Base-by-base conservation (phyloP, 768 basidiomycete genomes). In the Mycena maculata region DNA sequence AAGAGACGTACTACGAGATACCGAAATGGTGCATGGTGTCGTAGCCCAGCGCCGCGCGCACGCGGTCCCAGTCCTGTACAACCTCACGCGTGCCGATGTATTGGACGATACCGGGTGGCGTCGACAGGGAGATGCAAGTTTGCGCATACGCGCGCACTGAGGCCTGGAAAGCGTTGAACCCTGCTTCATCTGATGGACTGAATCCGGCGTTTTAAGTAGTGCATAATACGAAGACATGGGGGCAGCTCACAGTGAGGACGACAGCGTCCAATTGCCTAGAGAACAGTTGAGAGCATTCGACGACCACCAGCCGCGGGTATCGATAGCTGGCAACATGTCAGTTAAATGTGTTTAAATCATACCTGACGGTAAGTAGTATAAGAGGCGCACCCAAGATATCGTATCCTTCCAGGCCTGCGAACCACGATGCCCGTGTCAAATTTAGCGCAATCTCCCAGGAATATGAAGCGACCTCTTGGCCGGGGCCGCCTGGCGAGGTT, bases 281-380 rank as follows among this genome's bases (percentile, higher is more conserved):
- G 55, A 54, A 45, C 66, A 67, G 27, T 67, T 67, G 27, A 67
- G 60, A 42, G 66, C 42, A 23, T 55, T 61, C 22, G 66, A 67
- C 23, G 42, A 55, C 45, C 47, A 31, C 25, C 39, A 44, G 30
- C 66, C 60, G 20, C 66, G 66, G 8, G 66, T 67, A 27, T 67
- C 52, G 28, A 67, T 57, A 11, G 60, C 66, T 67, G 23, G 44
- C 25, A 27, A 36, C 6, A 53, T 22, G n/a, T 47, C n/a, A 44
- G 18, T 41, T 39, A 28, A 45, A 31, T 27, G 23, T 9, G 16
- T 28, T 38, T 36, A 2, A 48, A 59, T 49, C 45, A 36, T 31
- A 54, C n/a, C n/a, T n/a, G n/a, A n/a, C n/a, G n/a, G 45, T 25
- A 48, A 41, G 44, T 22, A 39, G 42, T 22, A 11, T 16, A 58